phyloP scores from a whole-genome alignment of 164 flowering plant species.

The Cinnamomum micranthum region DNA sequence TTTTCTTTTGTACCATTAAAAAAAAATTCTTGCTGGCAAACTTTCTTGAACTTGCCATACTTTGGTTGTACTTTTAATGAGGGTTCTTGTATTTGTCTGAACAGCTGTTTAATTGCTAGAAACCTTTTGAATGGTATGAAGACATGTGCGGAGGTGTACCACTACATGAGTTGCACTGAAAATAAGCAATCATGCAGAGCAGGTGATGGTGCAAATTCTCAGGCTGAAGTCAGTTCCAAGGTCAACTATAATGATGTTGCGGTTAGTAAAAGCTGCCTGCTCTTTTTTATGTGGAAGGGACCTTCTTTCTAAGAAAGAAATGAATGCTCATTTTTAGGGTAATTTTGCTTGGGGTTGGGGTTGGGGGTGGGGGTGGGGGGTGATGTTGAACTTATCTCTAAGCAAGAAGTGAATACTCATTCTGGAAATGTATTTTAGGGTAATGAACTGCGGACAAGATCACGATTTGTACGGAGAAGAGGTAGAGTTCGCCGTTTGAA shows the following conservation, averaged over 20 bases:
- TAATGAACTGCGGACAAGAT: constrained; percentile 64
- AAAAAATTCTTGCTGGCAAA: neutral
- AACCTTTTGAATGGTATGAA: constrained; percentile 84
- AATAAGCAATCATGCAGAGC: constrained; percentile 38
- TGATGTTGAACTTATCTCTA: constrained; percentile 1
- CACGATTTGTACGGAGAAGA: constrained; percentile 84
- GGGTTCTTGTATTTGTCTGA: constrained; percentile 17
- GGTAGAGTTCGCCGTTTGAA: constrained; percentile 97
- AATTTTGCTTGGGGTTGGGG: constrained; percentile 5
- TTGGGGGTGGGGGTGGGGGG: too few species aligned
- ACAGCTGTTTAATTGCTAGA: constrained; percentile 91
- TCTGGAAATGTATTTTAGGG: constrained; percentile 41
- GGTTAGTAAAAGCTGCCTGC: constrained; percentile 33
- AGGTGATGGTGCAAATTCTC: constrained; percentile 54
- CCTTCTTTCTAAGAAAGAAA: constrained; percentile 8
- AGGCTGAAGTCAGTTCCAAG: constrained; percentile 55
- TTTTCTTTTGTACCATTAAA: too few species aligned
- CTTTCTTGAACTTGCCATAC: neutral
- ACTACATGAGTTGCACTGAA: constrained; percentile 62
- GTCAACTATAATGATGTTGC: constrained; percentile 43
- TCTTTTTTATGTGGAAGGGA: neutral
- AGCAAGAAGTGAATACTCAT: constrained; percentile 4
- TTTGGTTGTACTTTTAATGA: constrained; percentile 7
- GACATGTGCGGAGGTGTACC: constrained; percentile 83
- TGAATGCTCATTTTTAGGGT: constrained; percentile 41